These are phyloP conservation scores for Cucumis hystrix DNA, from an alignment of 306 rosid genomes.

Conservation along the genomic window DNA sequence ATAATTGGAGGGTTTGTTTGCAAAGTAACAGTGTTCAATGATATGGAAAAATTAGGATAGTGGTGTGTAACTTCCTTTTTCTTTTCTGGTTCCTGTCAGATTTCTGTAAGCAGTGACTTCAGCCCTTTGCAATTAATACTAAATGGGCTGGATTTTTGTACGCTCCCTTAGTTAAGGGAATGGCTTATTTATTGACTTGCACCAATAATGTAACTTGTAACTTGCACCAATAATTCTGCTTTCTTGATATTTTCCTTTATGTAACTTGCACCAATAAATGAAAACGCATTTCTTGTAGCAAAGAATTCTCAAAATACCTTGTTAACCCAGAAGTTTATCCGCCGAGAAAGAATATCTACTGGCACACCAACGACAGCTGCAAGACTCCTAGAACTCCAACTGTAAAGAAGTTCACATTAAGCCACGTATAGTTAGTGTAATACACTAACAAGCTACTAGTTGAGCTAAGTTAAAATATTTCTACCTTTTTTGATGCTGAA, in stretches of 20 bases:
- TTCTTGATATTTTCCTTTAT: background rate
- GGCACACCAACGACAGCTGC: constrained; percentile 73
- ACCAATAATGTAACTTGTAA: no score
- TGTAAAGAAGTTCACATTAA: constrained; percentile 21
- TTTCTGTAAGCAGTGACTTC: background rate
- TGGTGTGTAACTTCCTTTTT: background rate
- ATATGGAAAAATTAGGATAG: background rate
- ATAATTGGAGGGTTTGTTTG: background rate
- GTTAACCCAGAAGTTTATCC: constrained; percentile 82
- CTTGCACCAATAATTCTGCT: background rate
- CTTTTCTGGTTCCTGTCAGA: background rate
- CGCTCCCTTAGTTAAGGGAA: background rate
- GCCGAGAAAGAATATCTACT: constrained; percentile 48
- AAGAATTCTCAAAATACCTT: constrained; percentile 35
- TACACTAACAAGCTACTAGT: background rate
- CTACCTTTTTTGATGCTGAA: constrained; percentile 71
- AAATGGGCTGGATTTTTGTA: background rate
- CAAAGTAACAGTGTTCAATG: background rate
- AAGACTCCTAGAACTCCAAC: constrained; percentile 72
- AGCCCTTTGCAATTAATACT: background rate
- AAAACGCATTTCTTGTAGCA: background rate
- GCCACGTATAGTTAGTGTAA: background rate
- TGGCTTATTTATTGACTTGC: background rate
- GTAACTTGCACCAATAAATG: background rate
- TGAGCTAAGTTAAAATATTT: background rate